These are phyloP conservation scores for Pythium aphanidermatum DNA, from an alignment of 352 stramenopile genomes.

Conservation along the genomic window DNA sequence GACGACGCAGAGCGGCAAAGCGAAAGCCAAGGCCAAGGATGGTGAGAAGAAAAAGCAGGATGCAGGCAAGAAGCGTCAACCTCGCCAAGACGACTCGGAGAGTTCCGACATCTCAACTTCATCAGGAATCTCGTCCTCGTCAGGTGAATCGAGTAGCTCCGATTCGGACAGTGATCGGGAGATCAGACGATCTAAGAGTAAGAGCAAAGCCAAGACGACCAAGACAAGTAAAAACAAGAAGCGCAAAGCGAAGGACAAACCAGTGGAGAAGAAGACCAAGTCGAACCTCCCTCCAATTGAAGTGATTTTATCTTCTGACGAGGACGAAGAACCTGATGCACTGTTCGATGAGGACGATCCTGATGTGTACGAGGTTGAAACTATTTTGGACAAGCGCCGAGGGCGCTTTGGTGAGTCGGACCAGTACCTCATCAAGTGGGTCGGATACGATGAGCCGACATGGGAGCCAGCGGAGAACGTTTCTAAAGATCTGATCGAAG, in stretches of 20 bases:
- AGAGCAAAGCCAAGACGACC: slow-evolving; percentile 3
- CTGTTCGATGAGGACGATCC: slow-evolving; percentile 75
- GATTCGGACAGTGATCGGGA: background rate
- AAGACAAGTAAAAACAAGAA: slow-evolving; percentile 9
- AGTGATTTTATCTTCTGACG: slow-evolving; percentile 60
- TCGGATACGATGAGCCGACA: slow-evolving; percentile 71
- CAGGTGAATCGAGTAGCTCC: slow-evolving; percentile 10
- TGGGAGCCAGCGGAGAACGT: slow-evolving; percentile 76
- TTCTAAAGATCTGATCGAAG: slow-evolving; percentile 73
- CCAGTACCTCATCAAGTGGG: slow-evolving; percentile 79
- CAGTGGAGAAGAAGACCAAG: slow-evolving; percentile 4
- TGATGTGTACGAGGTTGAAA: slow-evolving; percentile 80
- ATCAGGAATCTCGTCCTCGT: slow-evolving; percentile 11
- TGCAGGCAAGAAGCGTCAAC: slow-evolving; percentile 10
- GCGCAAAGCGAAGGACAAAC: background rate
- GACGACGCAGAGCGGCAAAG: slow-evolving; percentile 13
- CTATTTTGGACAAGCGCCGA: slow-evolving; percentile 52
- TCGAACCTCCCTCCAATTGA: slow-evolving; percentile 56
- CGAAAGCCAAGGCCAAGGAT: slow-evolving; percentile 15
- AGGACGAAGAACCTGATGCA: slow-evolving; percentile 65
- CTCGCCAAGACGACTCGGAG: slow-evolving; percentile 1
- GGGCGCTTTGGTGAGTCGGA: slow-evolving; percentile 48
- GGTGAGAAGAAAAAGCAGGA: background rate
- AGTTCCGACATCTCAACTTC: slow-evolving; percentile 11
- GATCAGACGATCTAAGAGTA: slow-evolving; percentile 17